phyloP scores from a whole-genome alignment of 2,329 filamentous ascomycete genomes.

The Beauveria australis region DNA sequence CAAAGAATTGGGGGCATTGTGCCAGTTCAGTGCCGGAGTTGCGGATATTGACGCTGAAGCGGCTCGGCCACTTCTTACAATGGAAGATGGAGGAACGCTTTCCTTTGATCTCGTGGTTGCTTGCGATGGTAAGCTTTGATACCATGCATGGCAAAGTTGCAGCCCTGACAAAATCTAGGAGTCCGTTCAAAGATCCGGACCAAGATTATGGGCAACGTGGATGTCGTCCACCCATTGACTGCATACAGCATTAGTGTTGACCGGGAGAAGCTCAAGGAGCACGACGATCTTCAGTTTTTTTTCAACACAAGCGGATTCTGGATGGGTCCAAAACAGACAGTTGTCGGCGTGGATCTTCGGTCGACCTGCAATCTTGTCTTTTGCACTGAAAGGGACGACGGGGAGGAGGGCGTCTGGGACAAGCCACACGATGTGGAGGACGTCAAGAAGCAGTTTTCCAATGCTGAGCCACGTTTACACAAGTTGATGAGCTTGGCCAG shows the following conservation, averaged over 20 bases:
- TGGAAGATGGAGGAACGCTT: background rate
- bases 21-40: background rate
- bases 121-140: background rate
- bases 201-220: background rate
- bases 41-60: background rate
- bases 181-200: background rate
- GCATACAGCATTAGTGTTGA: background rate
- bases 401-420: background rate
- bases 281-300: background rate
- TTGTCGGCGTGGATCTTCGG: background rate
- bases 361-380: background rate
- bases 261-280: background rate
- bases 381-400: background rate
- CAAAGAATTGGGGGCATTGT: background rate
- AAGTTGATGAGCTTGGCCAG: background rate
- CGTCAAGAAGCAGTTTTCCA: background rate
- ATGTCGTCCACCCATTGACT: background rate
- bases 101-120: background rate
- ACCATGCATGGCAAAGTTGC: background rate
- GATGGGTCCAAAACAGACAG: background rate
- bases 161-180: background rate
- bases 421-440: background rate
- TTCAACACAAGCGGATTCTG: background rate
- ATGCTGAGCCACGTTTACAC: background rate
- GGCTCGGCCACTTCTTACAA: background rate